Conservation (phyloP, 2,329 filamentous ascomycete genomes). For the Pestalotiopsis sp. region DNA sequence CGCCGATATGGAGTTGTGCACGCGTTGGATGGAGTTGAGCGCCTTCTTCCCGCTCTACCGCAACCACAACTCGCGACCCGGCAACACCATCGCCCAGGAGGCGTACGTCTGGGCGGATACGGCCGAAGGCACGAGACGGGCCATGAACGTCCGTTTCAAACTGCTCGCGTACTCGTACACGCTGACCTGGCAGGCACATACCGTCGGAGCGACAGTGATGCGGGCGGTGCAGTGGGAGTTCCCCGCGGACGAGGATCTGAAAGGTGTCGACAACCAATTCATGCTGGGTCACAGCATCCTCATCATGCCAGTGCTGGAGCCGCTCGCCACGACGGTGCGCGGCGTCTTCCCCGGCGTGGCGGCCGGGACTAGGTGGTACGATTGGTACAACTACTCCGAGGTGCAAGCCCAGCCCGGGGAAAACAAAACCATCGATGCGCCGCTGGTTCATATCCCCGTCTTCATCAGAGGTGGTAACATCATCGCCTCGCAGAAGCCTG, state of each 20-base stretch:
- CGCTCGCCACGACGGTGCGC: constrained; percentile 61
- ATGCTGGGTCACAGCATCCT: constrained; percentile 68
- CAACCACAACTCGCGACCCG: constrained; percentile 70
- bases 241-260: constrained; percentile 68
- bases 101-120: constrained; percentile 72
- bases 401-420: constrained; percentile 41
- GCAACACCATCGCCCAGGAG: constrained; percentile 60
- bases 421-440: constrained; percentile 44
- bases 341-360: constrained; percentile 71
- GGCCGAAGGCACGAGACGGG: constrained; percentile 61
- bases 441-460: constrained; percentile 71
- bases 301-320: constrained; percentile 68
- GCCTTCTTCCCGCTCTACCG: constrained; percentile 81
- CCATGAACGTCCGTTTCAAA: constrained; percentile 72
- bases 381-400: constrained; percentile 71
- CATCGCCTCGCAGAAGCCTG: constrained; percentile 69
- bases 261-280: constrained; percentile 69
- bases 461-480: constrained; percentile 72
- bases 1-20: constrained; percentile 69
- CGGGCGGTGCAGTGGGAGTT: constrained; percentile 77
- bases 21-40: constrained; percentile 72
- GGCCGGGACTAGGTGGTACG: constrained; percentile 69
- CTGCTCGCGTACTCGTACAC: constrained; percentile 79
- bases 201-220: constrained; percentile 70
- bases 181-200: constrained; percentile 67